Evolutionary conservation across 2,329 filamentous ascomycete genomes (phyloP).

Genomic region (Myriosclerotinia curreyana): DNA sequence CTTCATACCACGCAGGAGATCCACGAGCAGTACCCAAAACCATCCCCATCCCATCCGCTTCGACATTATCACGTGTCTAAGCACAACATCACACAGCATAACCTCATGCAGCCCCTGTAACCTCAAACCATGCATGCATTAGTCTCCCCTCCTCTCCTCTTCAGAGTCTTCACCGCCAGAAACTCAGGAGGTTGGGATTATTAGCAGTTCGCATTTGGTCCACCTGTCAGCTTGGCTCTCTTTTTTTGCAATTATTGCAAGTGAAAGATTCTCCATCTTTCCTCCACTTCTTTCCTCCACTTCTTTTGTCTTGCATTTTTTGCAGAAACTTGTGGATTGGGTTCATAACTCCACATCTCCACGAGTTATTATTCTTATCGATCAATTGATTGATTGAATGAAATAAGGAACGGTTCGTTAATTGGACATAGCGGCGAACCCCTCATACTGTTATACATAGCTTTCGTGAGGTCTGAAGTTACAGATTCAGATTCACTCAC

Average conservation of each 20-base stretch:
- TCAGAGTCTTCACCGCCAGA: slow-evolving; percentile 17
- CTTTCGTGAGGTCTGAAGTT: not conserved
- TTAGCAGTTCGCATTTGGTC: not conserved
- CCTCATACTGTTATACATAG: too few relatives aligned
- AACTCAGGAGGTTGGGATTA: slow-evolving; percentile 16
- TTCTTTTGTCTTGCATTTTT: slow-evolving; percentile 19
- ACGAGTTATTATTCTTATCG: not conserved
- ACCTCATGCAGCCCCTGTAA: not conserved
- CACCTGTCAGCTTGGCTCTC: too few relatives aligned
- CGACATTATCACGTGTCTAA: not conserved
- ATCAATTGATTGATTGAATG: slow-evolving; percentile 7
- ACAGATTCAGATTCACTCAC: slow-evolving; percentile 2
- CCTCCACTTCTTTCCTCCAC: slow-evolving; percentile 12
- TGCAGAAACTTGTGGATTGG: not conserved
- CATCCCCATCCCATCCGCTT: too few relatives aligned
- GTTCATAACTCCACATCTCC: not conserved
- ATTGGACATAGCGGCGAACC: slow-evolving; percentile 20
- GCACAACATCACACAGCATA: not conserved
- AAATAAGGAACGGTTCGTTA: slow-evolving; percentile 10
- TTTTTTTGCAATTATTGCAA: not conserved
- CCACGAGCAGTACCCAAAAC: not conserved
- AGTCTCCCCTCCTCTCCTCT: not conserved
- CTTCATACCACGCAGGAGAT: not conserved
- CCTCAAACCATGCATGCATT: not conserved
- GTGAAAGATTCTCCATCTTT: slow-evolving; percentile 5